Conservation (phyloP, 2,329 filamentous ascomycete species). For the Venturia asperata region DNA sequence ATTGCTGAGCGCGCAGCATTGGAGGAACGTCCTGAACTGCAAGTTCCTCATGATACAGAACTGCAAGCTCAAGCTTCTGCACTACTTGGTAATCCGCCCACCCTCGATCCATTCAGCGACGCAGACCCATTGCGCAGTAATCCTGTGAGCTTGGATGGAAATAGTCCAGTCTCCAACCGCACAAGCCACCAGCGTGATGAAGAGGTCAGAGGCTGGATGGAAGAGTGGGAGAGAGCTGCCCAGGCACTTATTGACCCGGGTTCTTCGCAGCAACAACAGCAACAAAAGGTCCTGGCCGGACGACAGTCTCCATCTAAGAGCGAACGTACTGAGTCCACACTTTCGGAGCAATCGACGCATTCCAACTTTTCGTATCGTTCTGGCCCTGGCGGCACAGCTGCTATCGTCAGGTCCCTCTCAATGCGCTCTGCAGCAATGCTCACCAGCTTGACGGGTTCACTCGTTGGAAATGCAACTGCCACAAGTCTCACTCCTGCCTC, state of each 20-base stretch:
- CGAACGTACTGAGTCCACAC: conserved; percentile 49
- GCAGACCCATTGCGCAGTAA: conserved; percentile 31
- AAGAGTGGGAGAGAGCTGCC: conserved; percentile 24
- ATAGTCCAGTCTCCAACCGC: conserved; percentile 16
- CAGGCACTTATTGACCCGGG: conserved; percentile 16
- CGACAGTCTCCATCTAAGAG: conserved; percentile 44
- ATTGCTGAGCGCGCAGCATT: conserved; percentile 47
- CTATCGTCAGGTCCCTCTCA: conserved; percentile 36
- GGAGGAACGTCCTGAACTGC: conserved; percentile 14
- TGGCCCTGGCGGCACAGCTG: conserved; percentile 22
- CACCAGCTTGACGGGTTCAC: conserved; percentile 28
- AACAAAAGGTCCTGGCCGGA: conserved; percentile 24
- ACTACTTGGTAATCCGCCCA: conserved; percentile 27
- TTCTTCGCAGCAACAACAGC: not conserved
- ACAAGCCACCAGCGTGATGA: conserved; percentile 21
- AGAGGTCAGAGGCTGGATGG: conserved; percentile 23
- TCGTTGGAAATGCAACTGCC: conserved; percentile 27
- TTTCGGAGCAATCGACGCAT: conserved; percentile 46
- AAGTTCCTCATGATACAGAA: conserved; percentile 20
- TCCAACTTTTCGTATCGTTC: conserved; percentile 34
- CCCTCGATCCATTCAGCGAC: conserved; percentile 38
- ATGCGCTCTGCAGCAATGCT: conserved; percentile 38
- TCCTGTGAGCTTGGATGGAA: conserved; percentile 22
- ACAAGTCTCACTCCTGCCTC: conserved; percentile 25
- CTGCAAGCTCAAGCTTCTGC: conserved; percentile 21